Conservation (phyloP, 352 stramenopile species). For the Pythium phragmiticola region DNA sequence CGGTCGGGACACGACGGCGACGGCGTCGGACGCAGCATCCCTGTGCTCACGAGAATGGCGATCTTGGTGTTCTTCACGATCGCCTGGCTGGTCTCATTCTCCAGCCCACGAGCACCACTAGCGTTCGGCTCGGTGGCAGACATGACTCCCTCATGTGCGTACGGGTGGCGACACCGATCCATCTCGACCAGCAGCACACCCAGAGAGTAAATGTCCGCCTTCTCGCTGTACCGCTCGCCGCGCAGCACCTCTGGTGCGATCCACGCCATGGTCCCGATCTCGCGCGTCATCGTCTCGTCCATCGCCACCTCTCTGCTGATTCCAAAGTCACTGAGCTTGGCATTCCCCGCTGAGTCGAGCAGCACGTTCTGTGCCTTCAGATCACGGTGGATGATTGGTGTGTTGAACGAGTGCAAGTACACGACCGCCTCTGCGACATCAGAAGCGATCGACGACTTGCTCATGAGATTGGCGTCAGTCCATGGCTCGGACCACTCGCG, state of each 20-base stretch:
- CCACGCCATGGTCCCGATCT: conserved; percentile 29
- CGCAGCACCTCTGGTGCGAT: conserved; percentile 32
- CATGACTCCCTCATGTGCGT: conserved; percentile 1
- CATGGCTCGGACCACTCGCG: conserved; percentile 3
- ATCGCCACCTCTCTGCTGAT: conserved; percentile 20
- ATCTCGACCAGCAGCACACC: conserved; percentile 31
- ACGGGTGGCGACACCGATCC: conserved; percentile 24
- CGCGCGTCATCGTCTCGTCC: conserved; percentile 28
- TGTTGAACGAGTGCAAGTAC: conserved; percentile 26
- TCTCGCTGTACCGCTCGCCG: conserved; percentile 30
- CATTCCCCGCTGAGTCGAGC: conserved; percentile 4
- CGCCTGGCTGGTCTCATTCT: background rate
- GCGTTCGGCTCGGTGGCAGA: background rate
- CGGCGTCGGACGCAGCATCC: conserved; percentile 18
- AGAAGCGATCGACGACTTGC: conserved; percentile 16
- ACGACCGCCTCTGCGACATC: conserved; percentile 20
- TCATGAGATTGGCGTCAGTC: background rate
- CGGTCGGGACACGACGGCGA: conserved; percentile 12
- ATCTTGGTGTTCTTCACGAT: conserved; percentile 22
- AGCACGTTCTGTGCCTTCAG: conserved; percentile 28
- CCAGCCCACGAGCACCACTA: background rate
- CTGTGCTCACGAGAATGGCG: conserved; percentile 25
- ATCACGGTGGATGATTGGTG: conserved; percentile 25
- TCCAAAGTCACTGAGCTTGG: conserved; percentile 26
- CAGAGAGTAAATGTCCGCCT: conserved; percentile 35